Conservation (phyloP, 2,329 filamentous ascomycete genomes). For the Herpotrichia juniperi region DNA sequence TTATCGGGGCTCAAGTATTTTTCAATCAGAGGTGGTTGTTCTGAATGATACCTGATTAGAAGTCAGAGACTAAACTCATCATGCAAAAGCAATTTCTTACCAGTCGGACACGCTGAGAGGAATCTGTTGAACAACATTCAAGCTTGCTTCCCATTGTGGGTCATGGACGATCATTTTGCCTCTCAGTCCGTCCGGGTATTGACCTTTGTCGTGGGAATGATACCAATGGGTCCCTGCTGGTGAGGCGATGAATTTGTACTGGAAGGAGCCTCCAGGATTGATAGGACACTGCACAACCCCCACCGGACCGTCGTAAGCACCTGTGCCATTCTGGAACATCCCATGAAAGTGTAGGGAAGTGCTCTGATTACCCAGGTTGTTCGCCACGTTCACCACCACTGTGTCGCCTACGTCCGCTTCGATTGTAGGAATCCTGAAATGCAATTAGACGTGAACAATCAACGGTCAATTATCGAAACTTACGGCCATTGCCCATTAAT, state of each 20-base stretch:
- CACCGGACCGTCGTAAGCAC: conserved; percentile 70
- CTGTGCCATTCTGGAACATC: conserved; percentile 74
- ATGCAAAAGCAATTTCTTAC: conserved; percentile 50
- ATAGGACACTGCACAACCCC: conserved; percentile 66
- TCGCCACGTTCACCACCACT: conserved; percentile 71
- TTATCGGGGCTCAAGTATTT: conserved; percentile 55
- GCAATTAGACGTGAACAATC: neutral
- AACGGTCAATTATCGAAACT: neutral
- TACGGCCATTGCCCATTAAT: conserved; percentile 76
- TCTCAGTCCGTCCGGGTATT: conserved; percentile 70
- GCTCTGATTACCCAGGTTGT: conserved; percentile 67
- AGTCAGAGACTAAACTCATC: neutral
- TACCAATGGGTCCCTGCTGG: conserved; percentile 12
- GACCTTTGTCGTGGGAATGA: conserved; percentile 54
- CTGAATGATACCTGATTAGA: conserved; percentile 60
- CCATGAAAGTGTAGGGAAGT: conserved; percentile 79
- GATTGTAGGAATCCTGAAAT: conserved; percentile 64
- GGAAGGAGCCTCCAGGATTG: conserved; percentile 64
- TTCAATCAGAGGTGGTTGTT: conserved; percentile 56
- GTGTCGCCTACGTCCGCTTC: conserved; percentile 76
- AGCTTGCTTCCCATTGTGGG: conserved; percentile 54
- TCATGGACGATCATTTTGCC: conserved; percentile 71
- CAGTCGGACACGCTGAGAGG: conserved; percentile 71
- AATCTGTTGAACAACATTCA: conserved; percentile 66
- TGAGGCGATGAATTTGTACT: conserved; percentile 69